Base-by-base conservation (phyloP, 2,329 filamentous ascomycete genomes). In the Scolecobasidium constrictum region DNA sequence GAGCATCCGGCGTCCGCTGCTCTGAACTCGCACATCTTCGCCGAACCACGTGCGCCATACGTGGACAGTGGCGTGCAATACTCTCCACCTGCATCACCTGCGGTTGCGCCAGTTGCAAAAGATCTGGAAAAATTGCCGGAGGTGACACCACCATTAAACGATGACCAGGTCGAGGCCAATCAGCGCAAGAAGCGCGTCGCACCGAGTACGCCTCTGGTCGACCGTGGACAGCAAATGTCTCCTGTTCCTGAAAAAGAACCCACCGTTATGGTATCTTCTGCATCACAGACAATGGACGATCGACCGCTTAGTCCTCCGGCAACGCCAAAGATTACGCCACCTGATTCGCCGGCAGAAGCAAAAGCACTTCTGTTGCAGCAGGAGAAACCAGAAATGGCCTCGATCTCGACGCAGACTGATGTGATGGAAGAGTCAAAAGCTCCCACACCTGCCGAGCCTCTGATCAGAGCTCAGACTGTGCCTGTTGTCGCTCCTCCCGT, bases 41-140 rank as follows among this genome's bases (percentile, higher is more conserved):
- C 26, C 5, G 28, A 21, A 16, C 3, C 40, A 7, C 17, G 31
- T 40, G 57, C 59, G 9, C 49, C 69, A 46, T 93, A 92, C 64
- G 73, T 75, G 31, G 84, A 93, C 54, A 74, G 73, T n/a, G 84
- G 80, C 3, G 72, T 86, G 22, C 88, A 95, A 58, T 92, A 76
- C 54, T 92, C 86, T 23, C 87, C 86, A 36, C 86, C 86, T 2
- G 72, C 81, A 3, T 93, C 86, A 2, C 86, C 86, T 44, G 66
- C 67, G 17, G 49, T 59, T n/a, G 52, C 53, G 17, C 50, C 56
- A 23, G 35, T 39, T 15, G 16, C 23, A 5, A 40, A 46, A 28
- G 38, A 45, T 35, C 3, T 34, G 15, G 44, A 44, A 17, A 44
- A 41, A 28, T 13, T 41, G 16, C 38, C 33, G 21, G 31, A 26